Conservation (phyloP, 2,329 filamentous ascomycete genomes). For the Ambrosiella cleistominuta region DNA sequence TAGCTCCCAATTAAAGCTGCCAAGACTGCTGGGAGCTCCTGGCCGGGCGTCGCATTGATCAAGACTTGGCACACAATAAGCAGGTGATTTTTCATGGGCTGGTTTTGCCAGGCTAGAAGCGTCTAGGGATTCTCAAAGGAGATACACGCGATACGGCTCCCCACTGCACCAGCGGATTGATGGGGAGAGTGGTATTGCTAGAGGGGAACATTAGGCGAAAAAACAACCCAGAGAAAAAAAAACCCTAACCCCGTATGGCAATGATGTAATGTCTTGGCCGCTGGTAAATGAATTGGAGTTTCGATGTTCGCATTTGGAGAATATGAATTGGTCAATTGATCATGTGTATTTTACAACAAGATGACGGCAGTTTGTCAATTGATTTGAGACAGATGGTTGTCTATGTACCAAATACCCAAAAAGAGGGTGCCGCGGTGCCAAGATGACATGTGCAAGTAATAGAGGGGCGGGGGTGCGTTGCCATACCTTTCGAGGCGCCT, state of each 20-base stretch:
- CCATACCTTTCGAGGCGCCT: slow-evolving; percentile 61
- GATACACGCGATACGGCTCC: too few species aligned
- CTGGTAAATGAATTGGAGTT: too few species aligned
- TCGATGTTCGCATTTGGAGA: too few species aligned
- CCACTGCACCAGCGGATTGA: too few species aligned
- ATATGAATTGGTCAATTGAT: too few species aligned
- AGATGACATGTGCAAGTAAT: not conserved
- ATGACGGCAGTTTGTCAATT: not conserved
- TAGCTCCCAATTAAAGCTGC: not conserved
- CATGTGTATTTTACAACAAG: too few species aligned
- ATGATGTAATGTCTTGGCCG: not conserved
- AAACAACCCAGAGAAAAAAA: not conserved
- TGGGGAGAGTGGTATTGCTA: too few species aligned
- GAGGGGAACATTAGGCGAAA: too few species aligned
- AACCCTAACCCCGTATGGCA: not conserved
- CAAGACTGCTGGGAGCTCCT: not conserved
- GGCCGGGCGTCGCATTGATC: not conserved
- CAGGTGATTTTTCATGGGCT: not conserved
- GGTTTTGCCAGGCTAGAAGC: not conserved
- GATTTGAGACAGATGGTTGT: not conserved
- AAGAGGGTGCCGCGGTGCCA: not conserved
- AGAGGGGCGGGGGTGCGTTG: not conserved
- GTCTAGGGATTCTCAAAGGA: not conserved
- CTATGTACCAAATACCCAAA: not conserved
- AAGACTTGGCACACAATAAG: not conserved